Base-by-base conservation (phyloP, 2,329 filamentous ascomycete species). In the Decorospora gaudefroyi region DNA sequence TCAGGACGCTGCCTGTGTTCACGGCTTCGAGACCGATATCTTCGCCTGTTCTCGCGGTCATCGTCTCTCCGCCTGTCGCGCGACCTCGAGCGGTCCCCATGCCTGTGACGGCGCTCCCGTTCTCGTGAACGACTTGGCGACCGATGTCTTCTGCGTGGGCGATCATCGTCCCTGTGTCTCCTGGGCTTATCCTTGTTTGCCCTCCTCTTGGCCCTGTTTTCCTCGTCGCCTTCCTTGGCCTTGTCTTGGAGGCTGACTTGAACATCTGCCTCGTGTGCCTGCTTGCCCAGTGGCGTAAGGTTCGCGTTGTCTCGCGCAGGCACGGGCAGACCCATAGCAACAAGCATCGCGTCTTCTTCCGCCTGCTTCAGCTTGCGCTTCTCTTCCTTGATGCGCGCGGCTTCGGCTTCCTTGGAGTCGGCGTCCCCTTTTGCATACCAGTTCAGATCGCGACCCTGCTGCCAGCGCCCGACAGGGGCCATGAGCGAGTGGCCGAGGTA, bases 381-480 rank as follows among this genome's bases (percentile, higher is more conserved):
- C 70, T 96, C 92, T 61, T 90, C 87, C 64, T 59, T 65, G 62
- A 68, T 57, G 21, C 86, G 80, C 49, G 82, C 76, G 29, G 76
- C 81, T 11, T 72, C 74, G 33, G 76, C 78, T 59, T 85, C 78
- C 49, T 84, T 82, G 17, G 78, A 71, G 3, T 71, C 75, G 22
- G 76, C 79, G n/a, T 78, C 74, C 34, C 72, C 74, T 61, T 82
- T 83, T 5, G 83, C 77, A 51, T 86, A 87, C 84, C 84, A 85
- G 60, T 73, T 74, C 9, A 86, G 71, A 63, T 87, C 83, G 47
- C 83, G 84, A 6, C 86, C 85, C 65, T 92, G 85, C 63, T 93
- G 88, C 91, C 91, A 96, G 55, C 91, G 86, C 6, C 91, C 91
- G 3, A 96, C 90, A 0, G 91, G 89, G 0, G 91, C 91, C 78